These are phyloP conservation scores for Glaciozyma antarctica DNA, from an alignment of 768 basidiomycete genomes.

Conservation along the genomic window DNA sequence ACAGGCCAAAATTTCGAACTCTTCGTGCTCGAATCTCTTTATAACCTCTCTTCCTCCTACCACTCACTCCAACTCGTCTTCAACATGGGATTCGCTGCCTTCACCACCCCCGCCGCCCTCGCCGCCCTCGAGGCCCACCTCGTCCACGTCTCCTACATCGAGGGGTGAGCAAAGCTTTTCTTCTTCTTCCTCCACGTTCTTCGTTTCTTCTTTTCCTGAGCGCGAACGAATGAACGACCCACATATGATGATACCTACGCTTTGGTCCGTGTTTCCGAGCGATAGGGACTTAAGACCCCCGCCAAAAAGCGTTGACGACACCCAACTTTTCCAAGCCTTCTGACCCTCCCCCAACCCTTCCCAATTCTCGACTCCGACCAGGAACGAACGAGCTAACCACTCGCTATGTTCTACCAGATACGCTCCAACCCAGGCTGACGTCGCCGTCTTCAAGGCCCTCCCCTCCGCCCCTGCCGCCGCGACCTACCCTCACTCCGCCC, in stretches of 20 bases:
- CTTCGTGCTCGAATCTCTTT: too few species aligned
- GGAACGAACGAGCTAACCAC: background rate
- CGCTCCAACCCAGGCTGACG: constrained; percentile 87
- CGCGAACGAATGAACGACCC: background rate
- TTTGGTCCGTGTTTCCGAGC: constrained; percentile 97
- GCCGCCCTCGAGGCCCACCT: constrained; percentile 57
- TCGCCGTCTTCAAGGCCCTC: constrained; percentile 77
- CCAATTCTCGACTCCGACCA: background rate
- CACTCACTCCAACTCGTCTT: too few species aligned
- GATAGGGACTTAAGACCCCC: constrained; percentile 73
- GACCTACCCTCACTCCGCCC: constrained; percentile 59
- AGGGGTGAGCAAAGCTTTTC: constrained; percentile 59
- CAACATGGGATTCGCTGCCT: constrained; percentile 25
- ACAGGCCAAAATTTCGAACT: too few species aligned
- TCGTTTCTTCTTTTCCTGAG: background rate
- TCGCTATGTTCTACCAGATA: constrained; percentile 50
- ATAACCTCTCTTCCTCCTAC: too few species aligned
- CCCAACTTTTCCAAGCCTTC: constrained; percentile 53
- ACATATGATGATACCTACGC: constrained; percentile 57
- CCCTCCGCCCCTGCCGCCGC: constrained; percentile 56
- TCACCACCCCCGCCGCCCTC: constrained; percentile 29
- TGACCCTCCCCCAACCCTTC: constrained; percentile 46
- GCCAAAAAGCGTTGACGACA: constrained; percentile 61
- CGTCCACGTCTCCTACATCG: constrained; percentile 72
- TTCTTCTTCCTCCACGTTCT: constrained; percentile 3